Evolutionary conservation across 176 grass and related monocot genomes (phyloP), one percentile per base, ranked within the genome.

Genomic region (Oropetium thomaeum): DNA sequence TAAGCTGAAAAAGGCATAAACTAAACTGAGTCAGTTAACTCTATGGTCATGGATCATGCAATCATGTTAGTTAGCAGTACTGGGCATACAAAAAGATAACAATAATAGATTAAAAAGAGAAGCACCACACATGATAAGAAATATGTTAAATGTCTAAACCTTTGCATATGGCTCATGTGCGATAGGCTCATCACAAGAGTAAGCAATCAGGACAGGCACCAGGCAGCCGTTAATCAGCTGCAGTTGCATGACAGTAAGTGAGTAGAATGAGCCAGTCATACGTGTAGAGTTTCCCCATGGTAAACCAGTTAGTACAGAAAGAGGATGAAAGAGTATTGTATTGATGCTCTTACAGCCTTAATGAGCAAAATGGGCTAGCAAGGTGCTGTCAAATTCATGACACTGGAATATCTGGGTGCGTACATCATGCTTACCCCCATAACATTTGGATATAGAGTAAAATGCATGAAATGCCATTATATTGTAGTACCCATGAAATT

Each of bases 391-490:
- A 19, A 34, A 62, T n/a, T 20, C 49, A 76, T 20, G 35, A 14
- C 52, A 73, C 34, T 61, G 40, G 53, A 19, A 40, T 26, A 39
- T 83, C 45, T 16, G n/a, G 64, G 20, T 26, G 65, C 82, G 78
- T 28, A 34, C 23, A 78, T 42, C 58, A 77, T 65, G 32, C 74
- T 49, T 35, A 19, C 25, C 31, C 6, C 4, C 19, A 20, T 1
- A 29, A 40, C 23, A 22, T 26, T 58, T 77, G 2, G 8, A 48
- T n/a, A 71, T 55, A n/a, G n/a, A n/a, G n/a, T n/a, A n/a, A n/a
- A n/a, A n/a, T n/a, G n/a, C n/a, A n/a, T n/a, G n/a, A n/a, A n/a
- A n/a, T n/a, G n/a, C n/a, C n/a, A n/a, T n/a, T n/a, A n/a, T n/a
- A n/a, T n/a, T n/a, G n/a, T n/a, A n/a, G n/a, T n/a, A n/a, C n/a